Evolutionary conservation across 805 yeast species (phyloP).

Genomic region (Yamadazyma takamatsuzukensis): DNA sequence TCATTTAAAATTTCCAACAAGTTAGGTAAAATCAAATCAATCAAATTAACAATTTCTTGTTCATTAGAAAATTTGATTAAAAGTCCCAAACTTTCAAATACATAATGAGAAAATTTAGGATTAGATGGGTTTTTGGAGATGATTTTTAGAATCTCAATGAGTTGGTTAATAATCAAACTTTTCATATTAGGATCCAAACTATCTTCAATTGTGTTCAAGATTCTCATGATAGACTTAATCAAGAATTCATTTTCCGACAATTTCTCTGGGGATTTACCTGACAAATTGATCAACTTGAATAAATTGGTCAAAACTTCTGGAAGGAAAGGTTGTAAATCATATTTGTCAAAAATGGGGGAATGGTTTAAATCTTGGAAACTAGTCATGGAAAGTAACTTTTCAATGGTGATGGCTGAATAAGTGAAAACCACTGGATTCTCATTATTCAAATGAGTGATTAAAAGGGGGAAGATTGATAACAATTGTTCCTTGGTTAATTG

Average conservation of each 20-base stretch:
- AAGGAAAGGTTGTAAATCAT: slow-evolving; percentile 62
- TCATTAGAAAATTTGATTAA: slow-evolving; percentile 51
- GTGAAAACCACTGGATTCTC: slow-evolving; percentile 78
- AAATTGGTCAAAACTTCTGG: slow-evolving; percentile 61
- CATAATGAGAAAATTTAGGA: slow-evolving; percentile 87
- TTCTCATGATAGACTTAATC: slow-evolving; percentile 85
- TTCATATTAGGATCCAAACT: slow-evolving; percentile 43
- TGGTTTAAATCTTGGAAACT: slow-evolving; percentile 48
- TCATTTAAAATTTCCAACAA: slow-evolving; percentile 65
- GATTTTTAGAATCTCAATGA: slow-evolving; percentile 62
- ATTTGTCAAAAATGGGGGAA: slow-evolving; percentile 62
- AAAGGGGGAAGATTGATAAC: slow-evolving; percentile 70
- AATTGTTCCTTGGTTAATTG: slow-evolving; percentile 87
- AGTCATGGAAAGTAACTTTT: slow-evolving; percentile 78
- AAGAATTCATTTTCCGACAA: slow-evolving; percentile 92
- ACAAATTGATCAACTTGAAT: slow-evolving; percentile 53
- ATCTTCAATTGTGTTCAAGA: slow-evolving; percentile 69
- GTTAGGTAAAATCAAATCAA: slow-evolving; percentile 59
- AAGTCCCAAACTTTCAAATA: slow-evolving; percentile 84
- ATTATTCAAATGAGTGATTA: slow-evolving; percentile 63
- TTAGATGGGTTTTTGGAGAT: slow-evolving; percentile 91
- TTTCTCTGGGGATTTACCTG: slow-evolving; percentile 70
- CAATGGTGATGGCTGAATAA: slow-evolving; percentile 90
- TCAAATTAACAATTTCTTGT: slow-evolving; percentile 33
- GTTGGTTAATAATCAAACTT: slow-evolving; percentile 53